Evolutionary conservation across 371 early-diverging fungal species (phyloP).

Genomic region (Mortierella sp.): DNA sequence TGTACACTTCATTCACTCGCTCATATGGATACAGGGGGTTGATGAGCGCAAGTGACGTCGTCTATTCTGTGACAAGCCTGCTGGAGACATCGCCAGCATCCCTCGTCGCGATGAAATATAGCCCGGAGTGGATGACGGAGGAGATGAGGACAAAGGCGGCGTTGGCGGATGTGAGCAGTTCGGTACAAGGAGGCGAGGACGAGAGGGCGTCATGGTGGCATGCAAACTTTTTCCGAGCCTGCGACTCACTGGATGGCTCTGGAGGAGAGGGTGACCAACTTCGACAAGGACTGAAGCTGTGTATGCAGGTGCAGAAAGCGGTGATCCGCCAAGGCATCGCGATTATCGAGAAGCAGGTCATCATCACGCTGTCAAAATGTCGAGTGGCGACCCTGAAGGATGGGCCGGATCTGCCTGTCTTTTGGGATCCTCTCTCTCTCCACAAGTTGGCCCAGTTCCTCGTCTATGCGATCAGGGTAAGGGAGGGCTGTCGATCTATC

Average conservation of each 20-base stretch:
- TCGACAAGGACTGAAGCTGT: conserved; percentile 75
- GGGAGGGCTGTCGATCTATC: not conserved
- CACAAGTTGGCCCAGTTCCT: conserved; percentile 83
- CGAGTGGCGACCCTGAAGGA: conserved; percentile 78
- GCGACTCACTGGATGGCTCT: conserved; percentile 81
- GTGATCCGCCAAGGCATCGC: conserved; percentile 82
- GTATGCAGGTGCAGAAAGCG: conserved; percentile 81
- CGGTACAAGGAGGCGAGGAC: not conserved
- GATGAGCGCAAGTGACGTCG: conserved; percentile 87
- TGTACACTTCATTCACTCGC: conserved; percentile 86
- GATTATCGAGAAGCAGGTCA: conserved; percentile 81
- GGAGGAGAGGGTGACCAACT: conserved; percentile 63
- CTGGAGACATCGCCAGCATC: conserved; percentile 74
- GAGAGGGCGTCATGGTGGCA: conserved; percentile 68
- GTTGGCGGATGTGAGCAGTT: conserved; percentile 18
- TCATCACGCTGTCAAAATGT: conserved; percentile 77
- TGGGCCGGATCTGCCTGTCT: conserved; percentile 67
- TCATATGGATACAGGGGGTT: conserved; percentile 82
- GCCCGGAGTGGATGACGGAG: conserved; percentile 38
- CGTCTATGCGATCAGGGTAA: conserved; percentile 82
- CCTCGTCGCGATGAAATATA: conserved; percentile 61
- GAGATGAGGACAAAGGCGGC: conserved; percentile 23
- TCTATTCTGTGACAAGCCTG: conserved; percentile 82
- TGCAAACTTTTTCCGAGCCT: conserved; percentile 86
- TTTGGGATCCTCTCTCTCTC: conserved; percentile 74